Evolutionary conservation across 2,329 filamentous ascomycete genomes (phyloP).

Genomic region (Alternaria sp.): DNA sequence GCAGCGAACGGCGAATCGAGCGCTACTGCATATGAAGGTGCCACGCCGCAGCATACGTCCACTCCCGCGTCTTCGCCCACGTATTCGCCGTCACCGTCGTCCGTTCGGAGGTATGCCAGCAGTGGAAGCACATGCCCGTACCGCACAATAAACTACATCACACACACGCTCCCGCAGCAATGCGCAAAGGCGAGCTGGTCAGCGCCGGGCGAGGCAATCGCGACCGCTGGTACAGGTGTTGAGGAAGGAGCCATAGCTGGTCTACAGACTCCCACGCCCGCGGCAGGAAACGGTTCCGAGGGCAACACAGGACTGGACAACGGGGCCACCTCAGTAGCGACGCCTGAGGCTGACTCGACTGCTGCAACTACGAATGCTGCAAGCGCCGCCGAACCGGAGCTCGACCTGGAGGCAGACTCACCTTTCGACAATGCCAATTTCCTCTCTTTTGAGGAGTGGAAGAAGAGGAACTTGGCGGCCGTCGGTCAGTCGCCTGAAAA

Average conservation of each 20-base stretch:
- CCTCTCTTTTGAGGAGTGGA: conserved; percentile 98
- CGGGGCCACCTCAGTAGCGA: background rate
- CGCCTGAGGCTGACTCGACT: conserved; percentile 16
- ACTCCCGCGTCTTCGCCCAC: conserved; percentile 20
- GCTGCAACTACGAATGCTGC: conserved; percentile 16
- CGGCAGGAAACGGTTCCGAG: conserved; percentile 18
- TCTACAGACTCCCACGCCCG: conserved; percentile 21
- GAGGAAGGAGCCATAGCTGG: conserved; percentile 20
- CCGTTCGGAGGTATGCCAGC: conserved; percentile 35
- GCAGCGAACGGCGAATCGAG: conserved; percentile 29
- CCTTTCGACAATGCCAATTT: conserved; percentile 80
- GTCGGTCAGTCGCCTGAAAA: conserved; percentile 79
- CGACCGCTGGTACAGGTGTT: conserved; percentile 17
- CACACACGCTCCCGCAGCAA: conserved; percentile 77
- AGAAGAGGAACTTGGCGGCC: conserved; percentile 87
- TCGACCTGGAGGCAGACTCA: conserved; percentile 69
- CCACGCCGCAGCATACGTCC: conserved; percentile 26
- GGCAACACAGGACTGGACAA: conserved; percentile 10
- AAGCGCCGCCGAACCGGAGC: conserved; percentile 48
- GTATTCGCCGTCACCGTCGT: background rate
- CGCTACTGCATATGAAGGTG: conserved; percentile 38
- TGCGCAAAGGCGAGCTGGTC: conserved; percentile 72
- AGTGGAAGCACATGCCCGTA: conserved; percentile 56
- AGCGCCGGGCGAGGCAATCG: conserved; percentile 28
- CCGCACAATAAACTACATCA: conserved; percentile 82